Percentiles rank a stretch among this genome's conserved stretches.
Evolutionary conservation across 2,329 filamentous ascomycete species (phyloP).

Genomic region (Penicillium expansum): DNA sequence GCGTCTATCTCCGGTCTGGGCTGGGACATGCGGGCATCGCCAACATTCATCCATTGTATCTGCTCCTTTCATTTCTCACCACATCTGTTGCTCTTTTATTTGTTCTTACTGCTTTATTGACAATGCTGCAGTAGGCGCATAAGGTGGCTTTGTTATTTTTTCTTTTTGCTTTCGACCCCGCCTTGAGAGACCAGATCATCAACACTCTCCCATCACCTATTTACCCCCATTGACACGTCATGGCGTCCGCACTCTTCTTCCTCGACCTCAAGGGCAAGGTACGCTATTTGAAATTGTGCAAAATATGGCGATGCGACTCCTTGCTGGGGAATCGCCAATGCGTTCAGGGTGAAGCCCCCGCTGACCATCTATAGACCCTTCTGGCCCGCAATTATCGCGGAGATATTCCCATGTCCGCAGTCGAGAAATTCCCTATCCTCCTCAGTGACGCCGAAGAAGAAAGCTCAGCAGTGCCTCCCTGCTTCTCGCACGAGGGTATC

Average conservation of each 20-base stretch:
- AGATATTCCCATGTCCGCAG: conserved; percentile 98
- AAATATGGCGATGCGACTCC: background rate
- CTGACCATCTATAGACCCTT: conserved; percentile 67
- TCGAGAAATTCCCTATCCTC: conserved; percentile 95
- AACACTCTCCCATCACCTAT: conserved; percentile 4
- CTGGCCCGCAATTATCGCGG: conserved; percentile 97
- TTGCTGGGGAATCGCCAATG: conserved; percentile 16
- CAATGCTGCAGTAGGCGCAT: conserved; percentile 12
- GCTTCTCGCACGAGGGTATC: conserved; percentile 97
- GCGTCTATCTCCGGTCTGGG: conserved; percentile 8
- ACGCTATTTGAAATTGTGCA: conserved; percentile 25
- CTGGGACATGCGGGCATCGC: conserved; percentile 12
- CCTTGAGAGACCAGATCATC: conserved; percentile 6
- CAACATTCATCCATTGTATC: conserved; percentile 4
- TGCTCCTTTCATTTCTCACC: conserved; percentile 3
- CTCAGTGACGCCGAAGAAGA: conserved; percentile 99
- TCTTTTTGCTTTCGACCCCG: background rate
- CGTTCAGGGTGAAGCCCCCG: conserved; percentile 14
- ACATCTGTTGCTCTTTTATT: background rate
- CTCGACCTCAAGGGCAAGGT: conserved; percentile 99
- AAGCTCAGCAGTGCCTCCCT: conserved; percentile 92
- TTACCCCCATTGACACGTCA: conserved; percentile 47
- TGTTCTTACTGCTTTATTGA: background rate
- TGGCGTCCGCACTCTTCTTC: conserved; percentile 98
- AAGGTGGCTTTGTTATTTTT: conserved; percentile 2